A percentile compares a stretch with the other conserved stretches of the same genome.
Conservation (phyloP, 768 basidiomycete species). For the Candolleomyces efflorescens region DNA sequence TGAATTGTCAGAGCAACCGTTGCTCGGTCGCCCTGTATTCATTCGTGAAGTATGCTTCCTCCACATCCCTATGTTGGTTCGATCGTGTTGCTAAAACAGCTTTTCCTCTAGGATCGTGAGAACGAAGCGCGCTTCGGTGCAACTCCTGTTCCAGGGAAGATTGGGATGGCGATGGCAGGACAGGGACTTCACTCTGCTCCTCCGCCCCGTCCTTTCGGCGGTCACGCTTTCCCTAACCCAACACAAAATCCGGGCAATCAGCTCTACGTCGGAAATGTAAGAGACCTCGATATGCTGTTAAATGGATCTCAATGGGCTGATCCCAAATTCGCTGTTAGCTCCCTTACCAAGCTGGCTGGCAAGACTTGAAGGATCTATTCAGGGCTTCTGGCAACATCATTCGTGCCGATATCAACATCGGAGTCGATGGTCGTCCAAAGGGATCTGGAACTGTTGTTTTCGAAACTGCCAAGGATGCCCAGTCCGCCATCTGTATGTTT, state of each 20-base stretch:
- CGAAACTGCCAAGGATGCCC: constrained; percentile 85
- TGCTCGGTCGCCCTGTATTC: constrained; percentile 94
- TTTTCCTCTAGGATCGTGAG: constrained; percentile 78
- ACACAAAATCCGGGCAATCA: constrained; percentile 87
- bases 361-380: constrained; percentile 98
- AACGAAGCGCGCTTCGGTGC: constrained; percentile 94
- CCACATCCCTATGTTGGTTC: not conserved
- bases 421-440: constrained; percentile 88
- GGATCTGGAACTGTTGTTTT: constrained; percentile 98
- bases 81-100: not conserved
- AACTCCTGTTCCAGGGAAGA: constrained; percentile 92
- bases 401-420: constrained; percentile 93
- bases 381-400: constrained; percentile 93
- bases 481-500: constrained; percentile 76
- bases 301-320: not conserved
- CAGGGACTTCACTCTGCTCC: constrained; percentile 76
- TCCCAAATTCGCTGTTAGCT: constrained; percentile 45
- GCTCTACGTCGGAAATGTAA: constrained; percentile 88
- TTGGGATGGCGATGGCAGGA: constrained; percentile 95
- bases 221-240: constrained; percentile 60
- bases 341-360: constrained; percentile 95
- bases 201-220: constrained; percentile 62
- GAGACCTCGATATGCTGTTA: constrained; percentile 20
- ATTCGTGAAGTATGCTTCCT: constrained; percentile 76
- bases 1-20: constrained; percentile 82